Percentiles rank a stretch among this genome's conserved stretches.
Evolutionary conservation across 2,329 filamentous ascomycete genomes (phyloP).

Genomic region (Penicillium psychrosexuale): DNA sequence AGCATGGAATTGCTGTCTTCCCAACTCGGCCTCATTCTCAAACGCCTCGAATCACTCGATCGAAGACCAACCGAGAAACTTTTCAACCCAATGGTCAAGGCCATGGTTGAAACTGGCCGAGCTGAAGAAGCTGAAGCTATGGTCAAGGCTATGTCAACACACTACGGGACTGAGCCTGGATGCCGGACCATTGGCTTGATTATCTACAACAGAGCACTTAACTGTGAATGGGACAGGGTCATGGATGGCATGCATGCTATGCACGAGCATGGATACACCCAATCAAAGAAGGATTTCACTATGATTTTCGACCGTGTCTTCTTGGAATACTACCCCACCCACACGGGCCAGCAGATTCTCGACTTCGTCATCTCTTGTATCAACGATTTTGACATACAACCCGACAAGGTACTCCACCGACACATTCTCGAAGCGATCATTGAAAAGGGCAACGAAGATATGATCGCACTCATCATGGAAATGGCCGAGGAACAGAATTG

Average conservation of each 20-base stretch:
- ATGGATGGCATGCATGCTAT: conserved; percentile 39
- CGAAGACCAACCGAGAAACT: conserved; percentile 38
- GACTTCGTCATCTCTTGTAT: conserved; percentile 38
- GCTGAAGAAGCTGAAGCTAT: conserved; percentile 36
- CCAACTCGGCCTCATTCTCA: conserved; percentile 33
- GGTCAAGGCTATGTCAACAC: conserved; percentile 34
- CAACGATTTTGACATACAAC: conserved; percentile 35
- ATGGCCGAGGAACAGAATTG: conserved; percentile 32
- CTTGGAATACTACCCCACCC: conserved; percentile 40
- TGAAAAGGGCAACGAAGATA: conserved; percentile 36
- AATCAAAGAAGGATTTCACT: conserved; percentile 28
- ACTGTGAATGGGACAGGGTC: conserved; percentile 42
- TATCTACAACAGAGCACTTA: conserved; percentile 36
- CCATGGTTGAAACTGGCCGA: conserved; percentile 39
- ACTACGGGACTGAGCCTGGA: conserved; percentile 30
- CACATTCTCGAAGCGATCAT: conserved; percentile 42
- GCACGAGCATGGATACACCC: conserved; percentile 33
- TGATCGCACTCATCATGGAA: conserved; percentile 32
- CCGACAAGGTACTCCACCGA: conserved; percentile 39
- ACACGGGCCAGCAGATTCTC: conserved; percentile 33
- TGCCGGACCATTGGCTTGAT: conserved; percentile 39
- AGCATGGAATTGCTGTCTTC: conserved; percentile 36
- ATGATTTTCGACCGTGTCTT: conserved; percentile 41
- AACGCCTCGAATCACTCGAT: conserved; percentile 26
- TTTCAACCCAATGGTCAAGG: conserved; percentile 41